These are phyloP conservation scores for Rauvolfia tetraphylla DNA, from an alignment of 257 asterid genomes.

Conservation along the genomic window DNA sequence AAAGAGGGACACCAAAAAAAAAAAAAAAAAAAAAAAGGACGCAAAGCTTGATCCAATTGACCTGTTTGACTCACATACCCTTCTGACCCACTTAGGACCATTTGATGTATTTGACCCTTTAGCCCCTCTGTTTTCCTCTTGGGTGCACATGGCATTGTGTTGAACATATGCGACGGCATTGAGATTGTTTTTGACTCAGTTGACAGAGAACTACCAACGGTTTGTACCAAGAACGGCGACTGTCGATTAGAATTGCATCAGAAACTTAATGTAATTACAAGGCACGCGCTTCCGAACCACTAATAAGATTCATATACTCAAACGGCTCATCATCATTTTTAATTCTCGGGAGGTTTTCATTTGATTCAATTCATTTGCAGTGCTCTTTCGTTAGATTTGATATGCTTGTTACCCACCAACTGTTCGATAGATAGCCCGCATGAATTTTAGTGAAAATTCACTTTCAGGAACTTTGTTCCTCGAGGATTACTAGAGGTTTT, in stretches of 20 bases:
- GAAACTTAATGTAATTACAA: neutral
- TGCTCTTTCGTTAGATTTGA: neutral
- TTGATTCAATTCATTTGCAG: neutral
- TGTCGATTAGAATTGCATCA: neutral
- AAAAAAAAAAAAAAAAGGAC: no score
- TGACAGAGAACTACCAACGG: neutral
- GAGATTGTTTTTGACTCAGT: neutral
- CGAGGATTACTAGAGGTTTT: neutral
- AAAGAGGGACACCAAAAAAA: no score
- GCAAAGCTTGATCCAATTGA: no score
- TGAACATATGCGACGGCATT: no score
- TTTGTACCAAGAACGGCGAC: neutral
- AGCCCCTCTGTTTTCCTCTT: no score
- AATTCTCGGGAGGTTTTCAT: neutral
- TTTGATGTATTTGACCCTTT: no score
- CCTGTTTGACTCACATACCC: no score
- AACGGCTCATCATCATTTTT: neutral
- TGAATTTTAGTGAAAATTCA: neutral
- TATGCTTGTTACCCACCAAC: neutral
- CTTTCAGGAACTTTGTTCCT: neutral
- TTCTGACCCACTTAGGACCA: no score
- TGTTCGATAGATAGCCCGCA: neutral
- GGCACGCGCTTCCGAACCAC: neutral
- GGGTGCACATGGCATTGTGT: no score
- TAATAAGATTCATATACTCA: neutral